A percentile compares a stretch with the other conserved stretches of the same genome.
phyloP scores from a whole-genome alignment of 2,329 filamentous ascomycete species.

The Colletotrichum sp. region DNA sequence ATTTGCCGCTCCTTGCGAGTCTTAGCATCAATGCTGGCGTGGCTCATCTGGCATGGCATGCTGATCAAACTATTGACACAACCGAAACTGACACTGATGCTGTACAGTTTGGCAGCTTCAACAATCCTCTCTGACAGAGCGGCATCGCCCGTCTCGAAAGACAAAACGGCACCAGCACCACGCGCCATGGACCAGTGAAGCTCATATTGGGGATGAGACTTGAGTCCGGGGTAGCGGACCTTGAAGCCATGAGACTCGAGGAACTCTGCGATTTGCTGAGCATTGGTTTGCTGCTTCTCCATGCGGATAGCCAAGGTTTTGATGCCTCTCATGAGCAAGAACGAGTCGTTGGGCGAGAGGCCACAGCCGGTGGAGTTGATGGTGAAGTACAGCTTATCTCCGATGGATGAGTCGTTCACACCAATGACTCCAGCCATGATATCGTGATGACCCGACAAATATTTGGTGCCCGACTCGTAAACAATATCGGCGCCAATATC shows the following conservation, averaged over 20 bases:
- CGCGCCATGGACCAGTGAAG: conserved; percentile 95
- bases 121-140: conserved; percentile 89
- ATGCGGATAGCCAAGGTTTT: conserved; percentile 98
- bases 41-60: conserved; percentile 99
- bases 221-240: conserved; percentile 92
- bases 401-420: conserved; percentile 80
- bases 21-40: conserved; percentile 96
- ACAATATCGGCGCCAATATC: conserved; percentile 95
- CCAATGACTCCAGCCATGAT: conserved; percentile 98
- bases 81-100: conserved; percentile 95
- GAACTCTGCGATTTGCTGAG: conserved; percentile 89
- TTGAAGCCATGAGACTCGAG: conserved; percentile 91
- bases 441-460: conserved; percentile 96
- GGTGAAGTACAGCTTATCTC: conserved; percentile 92
- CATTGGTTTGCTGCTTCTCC: conserved; percentile 97
- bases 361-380: conserved; percentile 98
- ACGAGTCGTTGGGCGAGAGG: conserved; percentile 92
- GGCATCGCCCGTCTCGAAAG: conserved; percentile 93
- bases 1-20: conserved; percentile 87
- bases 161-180: conserved; percentile 91
- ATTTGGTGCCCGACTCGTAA: conserved; percentile 98
- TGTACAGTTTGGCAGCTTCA: conserved; percentile 89
- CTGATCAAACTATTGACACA: conserved; percentile 99
- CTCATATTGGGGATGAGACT: conserved; percentile 95
- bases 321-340: conserved; percentile 91